These are phyloP conservation scores for Orbilia blumenaviensis DNA, from an alignment of 2,329 filamentous ascomycete species.

Conservation along the genomic window DNA sequence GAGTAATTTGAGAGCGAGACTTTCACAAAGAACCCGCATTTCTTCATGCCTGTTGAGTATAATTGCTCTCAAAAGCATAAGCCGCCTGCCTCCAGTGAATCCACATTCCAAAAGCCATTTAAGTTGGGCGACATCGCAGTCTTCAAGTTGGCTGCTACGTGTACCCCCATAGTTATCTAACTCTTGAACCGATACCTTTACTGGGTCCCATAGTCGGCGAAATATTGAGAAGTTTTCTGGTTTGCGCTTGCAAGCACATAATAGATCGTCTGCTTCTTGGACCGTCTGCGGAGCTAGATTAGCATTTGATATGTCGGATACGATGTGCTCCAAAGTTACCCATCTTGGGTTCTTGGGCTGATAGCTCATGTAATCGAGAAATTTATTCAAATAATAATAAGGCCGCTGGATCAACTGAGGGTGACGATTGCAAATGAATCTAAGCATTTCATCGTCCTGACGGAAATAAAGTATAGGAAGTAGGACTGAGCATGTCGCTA, in stretches of 20 bases:
- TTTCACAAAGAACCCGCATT: background rate
- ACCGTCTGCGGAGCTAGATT: background rate
- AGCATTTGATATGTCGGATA: background rate
- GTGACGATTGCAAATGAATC: background rate
- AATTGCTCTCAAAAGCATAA: background rate
- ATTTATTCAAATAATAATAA: background rate
- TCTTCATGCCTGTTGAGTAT: background rate
- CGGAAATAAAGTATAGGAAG: background rate
- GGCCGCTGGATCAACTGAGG: background rate
- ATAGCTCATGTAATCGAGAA: no score
- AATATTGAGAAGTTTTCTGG: background rate
- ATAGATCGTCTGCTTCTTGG: background rate
- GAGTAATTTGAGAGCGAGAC: background rate
- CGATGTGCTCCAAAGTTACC: background rate
- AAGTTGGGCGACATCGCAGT: no score
- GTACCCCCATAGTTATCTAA: background rate
- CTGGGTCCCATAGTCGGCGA: background rate
- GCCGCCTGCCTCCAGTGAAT: background rate
- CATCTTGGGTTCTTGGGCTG: background rate
- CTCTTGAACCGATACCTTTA: background rate
- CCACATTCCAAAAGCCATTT: background rate
- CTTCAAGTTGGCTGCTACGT: no score
- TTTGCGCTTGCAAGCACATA: background rate
- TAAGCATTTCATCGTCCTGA: slow-evolving; percentile 5
- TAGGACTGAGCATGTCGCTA: background rate